phyloP scores from a whole-genome alignment of 352 stramenopile genomes.

The Globisporangium emineosum region DNA sequence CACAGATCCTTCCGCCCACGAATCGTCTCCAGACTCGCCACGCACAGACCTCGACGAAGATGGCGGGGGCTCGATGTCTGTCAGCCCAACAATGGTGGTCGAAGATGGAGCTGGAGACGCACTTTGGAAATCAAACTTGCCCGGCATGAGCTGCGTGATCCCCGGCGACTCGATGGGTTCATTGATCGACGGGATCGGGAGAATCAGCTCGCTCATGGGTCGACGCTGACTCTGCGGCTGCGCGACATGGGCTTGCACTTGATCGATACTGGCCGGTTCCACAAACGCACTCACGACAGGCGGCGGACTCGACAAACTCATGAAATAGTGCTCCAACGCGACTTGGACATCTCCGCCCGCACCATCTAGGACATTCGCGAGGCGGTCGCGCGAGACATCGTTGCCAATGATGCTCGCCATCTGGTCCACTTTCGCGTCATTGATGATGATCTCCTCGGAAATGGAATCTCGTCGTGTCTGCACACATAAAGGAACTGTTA shows the following conservation, averaged over 20 bases:
- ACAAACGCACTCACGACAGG: not conserved
- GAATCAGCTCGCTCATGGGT: conserved; percentile 64
- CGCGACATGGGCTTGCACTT: conserved; percentile 32
- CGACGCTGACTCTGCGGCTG: conserved; percentile 40
- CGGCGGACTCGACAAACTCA: conserved; percentile 54
- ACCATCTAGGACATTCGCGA: conserved; percentile 76
- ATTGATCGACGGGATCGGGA: conserved; percentile 56
- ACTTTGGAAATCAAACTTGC: conserved; percentile 18
- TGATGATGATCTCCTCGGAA: conserved; percentile 62
- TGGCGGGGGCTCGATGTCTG: conserved; percentile 2
- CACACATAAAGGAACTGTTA: not conserved
- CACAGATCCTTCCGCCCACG: conserved; percentile 16
- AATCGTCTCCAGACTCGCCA: conserved; percentile 17
- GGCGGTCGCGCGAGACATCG: conserved; percentile 62
- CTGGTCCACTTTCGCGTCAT: conserved; percentile 80
- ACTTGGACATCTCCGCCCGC: conserved; percentile 81
- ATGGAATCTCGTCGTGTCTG: conserved; percentile 50
- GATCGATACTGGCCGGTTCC: conserved; percentile 8
- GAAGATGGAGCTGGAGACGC: not conserved
- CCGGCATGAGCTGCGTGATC: conserved; percentile 14
- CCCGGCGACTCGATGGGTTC: conserved; percentile 20
- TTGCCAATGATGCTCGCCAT: conserved; percentile 79
- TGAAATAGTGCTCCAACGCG: conserved; percentile 88
- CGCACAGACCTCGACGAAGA: conserved; percentile 10
- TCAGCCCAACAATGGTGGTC: not conserved